A percentile compares a stretch with the other conserved stretches of the same genome.
These are phyloP conservation scores for Penicillium polonicum DNA, from an alignment of 2,329 filamentous ascomycete species.

Conservation along the genomic window DNA sequence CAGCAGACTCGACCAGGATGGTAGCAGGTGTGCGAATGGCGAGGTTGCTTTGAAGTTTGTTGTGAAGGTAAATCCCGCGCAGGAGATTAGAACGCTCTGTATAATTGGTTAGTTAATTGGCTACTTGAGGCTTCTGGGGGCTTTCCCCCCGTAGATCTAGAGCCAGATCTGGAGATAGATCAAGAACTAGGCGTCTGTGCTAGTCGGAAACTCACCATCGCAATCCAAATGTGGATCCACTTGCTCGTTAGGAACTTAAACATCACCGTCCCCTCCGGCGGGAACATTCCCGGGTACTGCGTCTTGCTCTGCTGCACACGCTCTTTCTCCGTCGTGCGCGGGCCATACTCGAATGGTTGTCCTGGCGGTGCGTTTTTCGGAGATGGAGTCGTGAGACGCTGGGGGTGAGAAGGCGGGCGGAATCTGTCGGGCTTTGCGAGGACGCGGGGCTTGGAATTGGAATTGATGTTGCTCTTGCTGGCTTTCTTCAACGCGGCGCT, in stretches of 20 bases:
- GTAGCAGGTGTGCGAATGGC: conserved; percentile 76
- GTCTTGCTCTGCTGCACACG: conserved; percentile 59
- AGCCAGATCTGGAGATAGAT: no score
- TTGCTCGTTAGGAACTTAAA: conserved; percentile 81
- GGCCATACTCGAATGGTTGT: conserved; percentile 69
- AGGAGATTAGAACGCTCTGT: conserved; percentile 64
- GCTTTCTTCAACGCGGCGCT: conserved; percentile 11
- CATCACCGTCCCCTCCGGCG: conserved; percentile 75
- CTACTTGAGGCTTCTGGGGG: no score
- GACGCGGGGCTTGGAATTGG: conserved; percentile 64
- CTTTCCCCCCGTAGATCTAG: no score
- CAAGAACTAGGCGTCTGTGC: background rate
- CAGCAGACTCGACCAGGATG: conserved; percentile 66
- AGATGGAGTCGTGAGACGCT: conserved; percentile 53
- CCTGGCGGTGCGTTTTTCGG: conserved; percentile 19
- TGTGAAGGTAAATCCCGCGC: conserved; percentile 71
- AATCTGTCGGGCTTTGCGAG: conserved; percentile 88
- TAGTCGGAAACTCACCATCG: conserved; percentile 61
- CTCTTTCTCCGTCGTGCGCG: conserved; percentile 65
- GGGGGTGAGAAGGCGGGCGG: conserved; percentile 85
- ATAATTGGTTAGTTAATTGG: background rate
- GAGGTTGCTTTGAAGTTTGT: conserved; percentile 77
- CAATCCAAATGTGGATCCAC: conserved; percentile 76
- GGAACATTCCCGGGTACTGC: conserved; percentile 86
- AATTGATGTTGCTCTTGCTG: conserved; percentile 19